Evolutionary conservation across 768 basidiomycete species (phyloP).

Genomic region (Termitomyces sp.): DNA sequence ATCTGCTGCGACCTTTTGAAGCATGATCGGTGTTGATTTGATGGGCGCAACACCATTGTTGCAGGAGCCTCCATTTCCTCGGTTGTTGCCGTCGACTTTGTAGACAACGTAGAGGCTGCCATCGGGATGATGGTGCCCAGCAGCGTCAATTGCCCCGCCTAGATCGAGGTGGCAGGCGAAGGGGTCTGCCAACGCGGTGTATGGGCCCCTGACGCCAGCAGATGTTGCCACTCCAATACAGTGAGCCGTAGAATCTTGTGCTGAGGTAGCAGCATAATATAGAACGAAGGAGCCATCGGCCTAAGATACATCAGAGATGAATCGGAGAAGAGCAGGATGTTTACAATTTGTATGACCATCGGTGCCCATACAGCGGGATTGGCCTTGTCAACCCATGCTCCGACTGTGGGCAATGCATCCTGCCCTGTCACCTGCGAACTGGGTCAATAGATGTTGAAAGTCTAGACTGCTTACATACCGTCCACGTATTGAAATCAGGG

Average conservation of each 20-base stretch:
- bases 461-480: not conserved
- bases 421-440: conserved; percentile 1
- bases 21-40: conserved; percentile 15
- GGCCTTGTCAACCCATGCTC: conserved; percentile 10
- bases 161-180: conserved; percentile 13
- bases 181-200: conserved; percentile 1
- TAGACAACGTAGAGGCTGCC: conserved; percentile 15
- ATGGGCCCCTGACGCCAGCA: conserved; percentile 3
- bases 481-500: conserved; percentile 8
- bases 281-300: conserved; percentile 9
- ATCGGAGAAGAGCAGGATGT: not conserved
- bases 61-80: conserved; percentile 11
- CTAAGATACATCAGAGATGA: not conserved
- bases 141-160: conserved; percentile 11
- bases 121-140: conserved; percentile 13
- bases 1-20: conserved; percentile 12
- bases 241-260: conserved; percentile 8
- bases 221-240: conserved; percentile 14
- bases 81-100: conserved; percentile 13
- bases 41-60: conserved; percentile 13
- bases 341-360: conserved; percentile 13
- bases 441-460: not conserved
- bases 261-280: conserved; percentile 13
- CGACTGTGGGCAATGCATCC: conserved; percentile 10
- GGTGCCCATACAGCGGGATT: conserved; percentile 13